Base-by-base conservation (phyloP, 805 yeast genomes). In the Yamadazyma sp. region DNA sequence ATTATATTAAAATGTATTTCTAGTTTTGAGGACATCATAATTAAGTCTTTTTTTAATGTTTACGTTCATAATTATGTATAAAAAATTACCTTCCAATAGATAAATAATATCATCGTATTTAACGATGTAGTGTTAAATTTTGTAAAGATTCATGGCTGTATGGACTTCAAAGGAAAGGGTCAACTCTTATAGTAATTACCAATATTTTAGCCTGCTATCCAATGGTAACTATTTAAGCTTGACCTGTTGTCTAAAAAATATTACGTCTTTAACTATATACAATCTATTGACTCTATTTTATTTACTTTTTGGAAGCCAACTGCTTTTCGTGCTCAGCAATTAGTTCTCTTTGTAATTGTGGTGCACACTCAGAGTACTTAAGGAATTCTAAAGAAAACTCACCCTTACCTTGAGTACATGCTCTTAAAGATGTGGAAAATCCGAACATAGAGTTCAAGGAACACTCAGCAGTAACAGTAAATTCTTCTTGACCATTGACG, bases 361-460 rank as follows among this genome's bases (percentile, higher is more conserved):
- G 87, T 32, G 95, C 77, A 36, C 95, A 84, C 49, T 95, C 96
- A 35, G 91, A 79, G 62, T 91, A 93, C 55, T 88, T 85, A 59
- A 85, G 82, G 71, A 93, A 93, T 63, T 93, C 99, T 63, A 93
- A 75, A 2, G 96, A 78, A 64, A 93, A 93, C 68, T 95, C 98
- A 55, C 99, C 99, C 62, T 93, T 93, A 67, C 99, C 99, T 67
- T 93, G 99, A 11, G 99, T 91, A 43, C 86, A 80, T 14, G 99
- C 98, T 73, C 99, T 84, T 58, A 93, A 74, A 17, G 87, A 79
- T 6, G 98, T 86, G 6, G 98, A 96, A 59, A 93, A 87, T 25
- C 99, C 99, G 62, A 93, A 93, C 88, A 93, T 80, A 45, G 86
- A 78, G 71, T 90, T 90, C 67, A 93, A 78, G n/a, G 98, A 84